Base-by-base conservation (phyloP, 2,329 filamentous ascomycete species). In the Fusarium stilboides region DNA sequence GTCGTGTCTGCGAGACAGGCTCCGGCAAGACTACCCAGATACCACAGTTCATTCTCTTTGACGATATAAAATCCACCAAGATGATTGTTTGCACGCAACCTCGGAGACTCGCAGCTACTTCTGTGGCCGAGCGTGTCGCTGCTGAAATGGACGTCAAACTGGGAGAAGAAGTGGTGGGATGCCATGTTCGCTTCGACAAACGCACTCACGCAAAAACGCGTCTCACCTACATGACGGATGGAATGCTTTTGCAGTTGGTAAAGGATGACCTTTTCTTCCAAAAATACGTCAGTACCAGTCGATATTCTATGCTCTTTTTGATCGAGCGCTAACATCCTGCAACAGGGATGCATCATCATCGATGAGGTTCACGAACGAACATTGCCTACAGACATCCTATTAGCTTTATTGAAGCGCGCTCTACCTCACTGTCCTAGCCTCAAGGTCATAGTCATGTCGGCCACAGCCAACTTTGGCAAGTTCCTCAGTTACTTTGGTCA, bases 121-220 rank as follows among this genome's bases (percentile, higher is more conserved):
- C 90, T 72, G 93, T 97, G 28, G 94, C 94, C n/a, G 88, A 91
- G 39, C 92, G 94, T 83, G 94, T 97, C 4, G 92, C 93, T 0
- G 93, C 97, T 66, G 94, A 97, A 77, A 91, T 95, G 86, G 93
- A 91, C 1, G 90, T 92, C 46, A 92, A 92, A 76, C 81, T 97
- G 13, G 94, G 94, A 2, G 91, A 92, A 65, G 92, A 97, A 75
- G 94, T 96, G 75, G 94, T 97, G 37, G 94, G 94, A n/a, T 97
- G 97, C 77, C 89, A 89, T 74, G 94, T 97, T 76, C 92, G 95
- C 78, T 90, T 90, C 61, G 94, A 92, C 0, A 91, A 88, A 75
- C 33, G 19, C 13, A 52, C 44, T 3, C 22, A 28, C 3, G 39
- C 47, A 19, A 55, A 51, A 36, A 67, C 59, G 5, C 58, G 56